Conservation (phyloP, 148 eudicot genomes). For the Bassia scoparia region DNA sequence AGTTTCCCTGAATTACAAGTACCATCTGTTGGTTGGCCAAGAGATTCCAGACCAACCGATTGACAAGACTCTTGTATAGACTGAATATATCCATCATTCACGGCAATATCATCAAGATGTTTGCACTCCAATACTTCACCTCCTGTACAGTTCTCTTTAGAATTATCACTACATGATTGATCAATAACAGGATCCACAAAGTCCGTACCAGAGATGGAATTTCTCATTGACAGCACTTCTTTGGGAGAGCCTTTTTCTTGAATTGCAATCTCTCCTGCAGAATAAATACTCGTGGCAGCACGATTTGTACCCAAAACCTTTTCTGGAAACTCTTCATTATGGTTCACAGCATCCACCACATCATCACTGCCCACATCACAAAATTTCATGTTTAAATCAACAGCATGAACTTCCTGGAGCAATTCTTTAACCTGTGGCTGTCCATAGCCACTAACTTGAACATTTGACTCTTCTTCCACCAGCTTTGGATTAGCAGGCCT, state of each 20-base stretch:
- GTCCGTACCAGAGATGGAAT: slow-evolving; percentile 18
- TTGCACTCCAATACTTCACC: slow-evolving; percentile 17
- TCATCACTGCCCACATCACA: slow-evolving; percentile 15
- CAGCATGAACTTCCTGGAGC: slow-evolving; percentile 21
- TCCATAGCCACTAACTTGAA: slow-evolving; percentile 25
- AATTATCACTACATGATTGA: slow-evolving; percentile 17
- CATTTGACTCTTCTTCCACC: slow-evolving; percentile 29
- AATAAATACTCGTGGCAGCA: background rate
- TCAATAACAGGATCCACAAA: slow-evolving; percentile 16
- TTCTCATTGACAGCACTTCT: slow-evolving; percentile 7
- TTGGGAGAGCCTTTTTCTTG: slow-evolving; percentile 22
- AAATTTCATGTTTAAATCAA: slow-evolving; percentile 26
- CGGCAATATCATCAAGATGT: slow-evolving; percentile 23
- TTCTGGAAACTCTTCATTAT: slow-evolving; percentile 1
- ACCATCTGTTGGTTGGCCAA: slow-evolving; percentile 16
- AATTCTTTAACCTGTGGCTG: slow-evolving; percentile 30
- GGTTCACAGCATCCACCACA: slow-evolving; percentile 1
- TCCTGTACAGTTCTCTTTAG: slow-evolving; percentile 26
- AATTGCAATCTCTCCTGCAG: slow-evolving; percentile 21
- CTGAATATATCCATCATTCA: slow-evolving; percentile 18
- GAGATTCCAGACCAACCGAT: slow-evolving; percentile 25
- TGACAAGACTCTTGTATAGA: slow-evolving; percentile 40
- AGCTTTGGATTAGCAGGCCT: slow-evolving; percentile 22
- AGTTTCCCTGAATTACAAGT: slow-evolving; percentile 24
- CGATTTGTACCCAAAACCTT: slow-evolving; percentile 8